Base-by-base conservation (phyloP, 495 filamentous ascomycete genomes). In the Aspergillus taichungensis region DNA sequence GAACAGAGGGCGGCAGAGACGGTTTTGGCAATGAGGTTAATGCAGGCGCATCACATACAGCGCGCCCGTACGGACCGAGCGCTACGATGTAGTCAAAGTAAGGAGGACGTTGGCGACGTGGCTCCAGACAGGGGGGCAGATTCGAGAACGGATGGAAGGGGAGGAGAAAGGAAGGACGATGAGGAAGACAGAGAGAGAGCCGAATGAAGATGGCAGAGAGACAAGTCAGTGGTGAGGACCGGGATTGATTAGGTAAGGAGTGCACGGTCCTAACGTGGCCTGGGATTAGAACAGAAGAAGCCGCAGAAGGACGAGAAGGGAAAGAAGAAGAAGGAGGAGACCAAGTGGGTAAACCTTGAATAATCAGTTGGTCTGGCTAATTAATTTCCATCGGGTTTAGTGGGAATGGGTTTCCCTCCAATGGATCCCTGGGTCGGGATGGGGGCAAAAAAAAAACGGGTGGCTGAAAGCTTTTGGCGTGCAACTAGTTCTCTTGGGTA, bases 161-260 rank as follows among this genome's bases (percentile, higher is more conserved):
- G 27, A 34, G 36, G 40, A 31, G 37, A 8, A 18, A 34, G 43
- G 27, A 42, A 39, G 34, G 13, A 30, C 38, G 13, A 41, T 28
- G 35, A 47, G 11, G 18, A 6, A 8, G 11, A n/a, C n/a, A n/a
- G n/a, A n/a, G 24, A 34, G 34, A 41, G 42, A 27, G 37, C 29
- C 6, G 34, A 18, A 28, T 12, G 34, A 34, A 24, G 14, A 47
- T 12, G 46, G 41, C 18, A 44, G 41, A 14, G 30, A 27, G 14
- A 43, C 32, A 27, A 42, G n/a, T 24, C 18, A 24, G 47, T 41
- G 44, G 40, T 40, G 18, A 28, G 18, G 18, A 27, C 24, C 36
- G 45, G 38, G 54, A 55, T 57, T 53, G 52, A 56, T 49, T 56
- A 54, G 41, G 56, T 24, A 43, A 45, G 37, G 45, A 49, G 43